Evolutionary conservation across 352 stramenopile species (phyloP).

Genomic region (Phytopythium aichiense): DNA sequence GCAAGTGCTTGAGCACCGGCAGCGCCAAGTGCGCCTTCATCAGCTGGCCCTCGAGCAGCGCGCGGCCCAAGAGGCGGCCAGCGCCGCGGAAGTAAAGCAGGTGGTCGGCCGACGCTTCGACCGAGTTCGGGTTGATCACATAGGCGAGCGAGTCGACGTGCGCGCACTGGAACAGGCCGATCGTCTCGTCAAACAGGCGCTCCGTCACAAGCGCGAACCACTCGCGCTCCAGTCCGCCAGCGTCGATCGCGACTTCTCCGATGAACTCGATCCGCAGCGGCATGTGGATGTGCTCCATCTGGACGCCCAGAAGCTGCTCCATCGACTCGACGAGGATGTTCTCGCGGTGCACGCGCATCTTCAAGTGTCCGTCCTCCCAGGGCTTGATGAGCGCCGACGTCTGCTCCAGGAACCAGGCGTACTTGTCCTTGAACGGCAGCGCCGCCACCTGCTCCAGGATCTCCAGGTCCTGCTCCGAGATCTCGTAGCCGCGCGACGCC

Average conservation of each 20-base stretch:
- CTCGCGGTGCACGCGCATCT: constrained; percentile 71
- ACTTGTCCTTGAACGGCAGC: constrained; percentile 77
- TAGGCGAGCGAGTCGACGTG: constrained; percentile 29
- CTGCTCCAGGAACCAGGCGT: constrained; percentile 79
- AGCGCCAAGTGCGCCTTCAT: constrained; percentile 82
- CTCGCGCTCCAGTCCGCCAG: constrained; percentile 72
- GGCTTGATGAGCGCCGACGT: constrained; percentile 58
- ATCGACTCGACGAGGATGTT: constrained; percentile 77
- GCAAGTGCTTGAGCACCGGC: constrained; percentile 81
- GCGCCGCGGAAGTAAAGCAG: constrained; percentile 95
- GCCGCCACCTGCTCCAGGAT: constrained; percentile 83
- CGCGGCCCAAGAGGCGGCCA: constrained; percentile 93
- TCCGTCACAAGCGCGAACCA: constrained; percentile 79
- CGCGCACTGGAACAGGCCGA: constrained; percentile 76
- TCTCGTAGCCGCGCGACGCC: constrained; percentile 83
- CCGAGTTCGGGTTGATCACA: constrained; percentile 72
- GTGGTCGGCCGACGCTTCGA: constrained; percentile 64
- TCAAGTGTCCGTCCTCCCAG: constrained; percentile 79
- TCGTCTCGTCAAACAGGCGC: constrained; percentile 52
- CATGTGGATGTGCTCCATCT: constrained; percentile 68
- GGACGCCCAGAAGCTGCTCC: constrained; percentile 74
- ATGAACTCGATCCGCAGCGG: constrained; percentile 87
- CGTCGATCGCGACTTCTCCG: constrained; percentile 70
- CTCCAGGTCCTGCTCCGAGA: constrained; percentile 83
- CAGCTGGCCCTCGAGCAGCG: constrained; percentile 94